Percentiles rank a stretch among this genome's conserved stretches.
Conservation (phyloP, 2,329 filamentous ascomycete species). For the Colletotrichum navitas region DNA sequence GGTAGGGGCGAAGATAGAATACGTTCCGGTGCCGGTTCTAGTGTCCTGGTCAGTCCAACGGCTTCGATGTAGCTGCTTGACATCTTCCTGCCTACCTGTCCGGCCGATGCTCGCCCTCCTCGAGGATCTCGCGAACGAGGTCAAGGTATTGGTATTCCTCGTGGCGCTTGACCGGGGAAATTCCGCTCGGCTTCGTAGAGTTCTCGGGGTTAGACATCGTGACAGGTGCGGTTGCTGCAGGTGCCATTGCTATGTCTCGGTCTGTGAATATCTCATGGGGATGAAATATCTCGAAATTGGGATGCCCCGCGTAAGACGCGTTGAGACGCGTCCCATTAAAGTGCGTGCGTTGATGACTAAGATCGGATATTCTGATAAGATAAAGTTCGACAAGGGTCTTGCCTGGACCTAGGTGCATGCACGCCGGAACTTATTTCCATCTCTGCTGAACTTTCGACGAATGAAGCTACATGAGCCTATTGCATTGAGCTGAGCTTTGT, state of each 20-base stretch:
- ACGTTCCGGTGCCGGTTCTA: slow-evolving; percentile 93
- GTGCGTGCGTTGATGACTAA: slow-evolving; percentile 37
- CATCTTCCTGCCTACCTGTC: slow-evolving; percentile 71
- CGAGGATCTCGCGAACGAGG: slow-evolving; percentile 86
- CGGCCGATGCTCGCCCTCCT: slow-evolving; percentile 86
- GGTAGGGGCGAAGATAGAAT: slow-evolving; percentile 87
- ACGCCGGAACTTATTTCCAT: slow-evolving; percentile 31
- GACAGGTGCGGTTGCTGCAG: slow-evolving; percentile 23
- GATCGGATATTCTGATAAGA: not conserved
- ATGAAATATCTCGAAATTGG: not conserved
- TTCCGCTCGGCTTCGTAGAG: slow-evolving; percentile 28
- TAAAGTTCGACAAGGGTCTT: slow-evolving; percentile 22
- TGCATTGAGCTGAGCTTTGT: slow-evolving; percentile 34
- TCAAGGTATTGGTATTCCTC: slow-evolving; percentile 96
- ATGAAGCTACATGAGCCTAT: slow-evolving; percentile 10
- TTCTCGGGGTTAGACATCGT: slow-evolving; percentile 25
- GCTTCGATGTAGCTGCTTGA: slow-evolving; percentile 12
- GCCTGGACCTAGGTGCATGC: slow-evolving; percentile 24
- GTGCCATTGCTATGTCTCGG: slow-evolving; percentile 23
- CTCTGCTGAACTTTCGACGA: slow-evolving; percentile 29
- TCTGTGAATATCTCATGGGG: not conserved
- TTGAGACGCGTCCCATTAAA: slow-evolving; percentile 36
- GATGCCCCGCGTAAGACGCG: slow-evolving; percentile 30
- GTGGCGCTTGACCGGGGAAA: slow-evolving; percentile 58
- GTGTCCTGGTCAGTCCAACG: slow-evolving; percentile 10